These are phyloP conservation scores for Spiromastix sp. DNA, from an alignment of 2,329 filamentous ascomycete genomes.

Conservation along the genomic window DNA sequence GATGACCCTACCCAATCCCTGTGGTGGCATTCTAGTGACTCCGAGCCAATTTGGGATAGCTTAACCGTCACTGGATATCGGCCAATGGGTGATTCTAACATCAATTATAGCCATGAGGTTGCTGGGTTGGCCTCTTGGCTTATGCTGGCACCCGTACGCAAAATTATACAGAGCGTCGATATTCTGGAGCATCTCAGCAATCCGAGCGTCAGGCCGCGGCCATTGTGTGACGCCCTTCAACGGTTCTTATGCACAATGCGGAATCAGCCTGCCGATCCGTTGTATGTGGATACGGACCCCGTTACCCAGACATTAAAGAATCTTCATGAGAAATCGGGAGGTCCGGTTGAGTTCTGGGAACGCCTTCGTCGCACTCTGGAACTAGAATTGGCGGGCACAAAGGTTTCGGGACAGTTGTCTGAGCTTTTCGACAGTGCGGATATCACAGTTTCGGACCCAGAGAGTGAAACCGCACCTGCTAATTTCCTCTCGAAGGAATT, in stretches of 20 bases:
- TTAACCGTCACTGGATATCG: constrained; percentile 48
- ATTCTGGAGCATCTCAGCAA: constrained; percentile 37
- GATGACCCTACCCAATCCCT: constrained; percentile 50
- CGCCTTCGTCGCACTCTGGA: constrained; percentile 41
- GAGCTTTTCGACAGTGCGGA: constrained; percentile 38
- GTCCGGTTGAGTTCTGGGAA: constrained; percentile 48
- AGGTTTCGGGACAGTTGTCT: constrained; percentile 29
- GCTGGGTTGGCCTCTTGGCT: constrained; percentile 50
- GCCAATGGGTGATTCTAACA: constrained; percentile 36
- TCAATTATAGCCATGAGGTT: constrained; percentile 38
- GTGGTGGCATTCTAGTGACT: constrained; percentile 48
- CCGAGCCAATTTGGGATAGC: constrained; percentile 46
- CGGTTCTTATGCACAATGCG: constrained; percentile 42
- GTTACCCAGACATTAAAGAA: constrained; percentile 32
- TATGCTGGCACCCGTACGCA: constrained; percentile 49
- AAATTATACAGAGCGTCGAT: constrained; percentile 42
- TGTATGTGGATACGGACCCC: constrained; percentile 32
- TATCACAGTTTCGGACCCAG: constrained; percentile 13
- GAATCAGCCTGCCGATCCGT: constrained; percentile 28
- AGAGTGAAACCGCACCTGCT: constrained; percentile 21
- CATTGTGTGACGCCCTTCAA: constrained; percentile 41
- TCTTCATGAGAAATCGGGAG: constrained; percentile 35
- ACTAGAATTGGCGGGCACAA: constrained; percentile 39
- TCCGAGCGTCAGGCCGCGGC: constrained; percentile 38
- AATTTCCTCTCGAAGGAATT: constrained; percentile 26